Percentiles rank a stretch among this genome's conserved stretches.
Conservation (phyloP, 805 yeast species). For the Kazachstania viticola region DNA sequence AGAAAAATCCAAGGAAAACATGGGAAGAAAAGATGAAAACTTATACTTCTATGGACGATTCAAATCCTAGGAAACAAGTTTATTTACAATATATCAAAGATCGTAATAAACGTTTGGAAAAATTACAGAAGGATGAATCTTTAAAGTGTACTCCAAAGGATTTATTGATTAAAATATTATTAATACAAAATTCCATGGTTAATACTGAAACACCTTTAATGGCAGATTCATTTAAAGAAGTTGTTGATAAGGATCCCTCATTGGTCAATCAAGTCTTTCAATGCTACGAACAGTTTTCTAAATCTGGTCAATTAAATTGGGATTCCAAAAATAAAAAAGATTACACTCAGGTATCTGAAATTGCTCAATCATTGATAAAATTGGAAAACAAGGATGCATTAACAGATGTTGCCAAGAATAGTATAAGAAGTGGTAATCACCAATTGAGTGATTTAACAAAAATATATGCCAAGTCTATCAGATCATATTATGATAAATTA, state of each 20-base stretch:
- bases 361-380: conserved; percentile 11
- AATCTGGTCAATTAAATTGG: conserved; percentile 11
- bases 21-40: conserved; percentile 20
- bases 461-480: conserved; percentile 15
- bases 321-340: conserved; percentile 6
- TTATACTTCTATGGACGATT: conserved; percentile 14
- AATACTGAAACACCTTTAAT: conserved; percentile 10
- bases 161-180: conserved; percentile 35
- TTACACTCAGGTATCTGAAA: conserved; percentile 6
- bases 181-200: conserved; percentile 14
- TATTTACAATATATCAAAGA: conserved; percentile 16
- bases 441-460: conserved; percentile 18
- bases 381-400: conserved; percentile 14
- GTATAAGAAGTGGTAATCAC: conserved; percentile 19
- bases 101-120: conserved; percentile 16
- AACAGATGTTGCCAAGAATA: conserved; percentile 14
- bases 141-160: conserved; percentile 34
- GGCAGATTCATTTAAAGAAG: conserved; percentile 25
- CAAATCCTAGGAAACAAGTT: conserved; percentile 17
- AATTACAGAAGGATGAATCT: conserved; percentile 13
- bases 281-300: conserved; percentile 17
- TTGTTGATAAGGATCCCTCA: conserved; percentile 27
- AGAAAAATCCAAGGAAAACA: conserved; percentile 30
- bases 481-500: conserved; percentile 22
- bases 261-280: conserved; percentile 12